phyloP scores from a whole-genome alignment of 1,284 basidiomycete species.

The Pseudozyma hubeiensis region DNA sequence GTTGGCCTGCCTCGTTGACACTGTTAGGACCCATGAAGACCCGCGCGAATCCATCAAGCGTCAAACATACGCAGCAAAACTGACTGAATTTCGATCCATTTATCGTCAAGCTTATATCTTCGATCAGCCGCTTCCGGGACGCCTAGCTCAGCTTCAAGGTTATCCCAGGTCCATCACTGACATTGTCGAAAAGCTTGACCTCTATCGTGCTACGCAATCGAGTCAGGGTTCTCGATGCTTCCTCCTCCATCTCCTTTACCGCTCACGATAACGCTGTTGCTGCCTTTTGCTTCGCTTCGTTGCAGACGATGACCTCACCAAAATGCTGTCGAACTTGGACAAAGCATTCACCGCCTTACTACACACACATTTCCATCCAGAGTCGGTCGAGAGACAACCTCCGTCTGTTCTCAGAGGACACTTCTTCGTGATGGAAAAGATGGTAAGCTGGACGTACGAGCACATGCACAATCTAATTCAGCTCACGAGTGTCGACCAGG shows the following conservation, averaged over 20 bases:
- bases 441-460: slow-evolving; percentile 1
- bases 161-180: slow-evolving; percentile 4
- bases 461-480: background rate
- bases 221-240: background rate
- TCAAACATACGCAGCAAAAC: background rate
- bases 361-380: slow-evolving; percentile 7
- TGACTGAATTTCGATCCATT: background rate
- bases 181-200: background rate
- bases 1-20: background rate
- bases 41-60: background rate
- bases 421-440: background rate
- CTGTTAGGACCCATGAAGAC: background rate
- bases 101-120: background rate
- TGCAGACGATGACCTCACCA: background rate
- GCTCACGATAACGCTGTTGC: background rate
- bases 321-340: background rate
- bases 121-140: background rate
- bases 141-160: background rate
- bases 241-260: background rate
- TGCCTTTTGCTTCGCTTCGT: background rate
- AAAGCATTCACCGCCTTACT: background rate
- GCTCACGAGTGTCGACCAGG: background rate
- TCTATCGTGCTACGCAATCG: background rate
- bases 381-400: background rate
- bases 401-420: background rate